phyloP scores from a whole-genome alignment of 164 flowering plant genomes.

The Vitis labrusca region DNA sequence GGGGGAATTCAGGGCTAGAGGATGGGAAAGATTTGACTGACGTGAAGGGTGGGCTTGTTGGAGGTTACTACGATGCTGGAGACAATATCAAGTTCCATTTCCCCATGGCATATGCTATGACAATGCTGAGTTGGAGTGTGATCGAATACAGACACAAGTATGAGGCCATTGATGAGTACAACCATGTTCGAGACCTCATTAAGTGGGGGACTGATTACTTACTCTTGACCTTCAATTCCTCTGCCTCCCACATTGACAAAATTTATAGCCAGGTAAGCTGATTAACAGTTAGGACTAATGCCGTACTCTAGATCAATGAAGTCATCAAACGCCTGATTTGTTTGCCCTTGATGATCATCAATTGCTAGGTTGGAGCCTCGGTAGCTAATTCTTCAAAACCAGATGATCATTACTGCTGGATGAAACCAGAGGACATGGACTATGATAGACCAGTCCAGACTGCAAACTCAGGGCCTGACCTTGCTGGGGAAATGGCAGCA shows the following conservation, averaged over 20 bases:
- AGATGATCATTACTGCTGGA: slow-evolving; percentile 76
- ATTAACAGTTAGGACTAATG: no score
- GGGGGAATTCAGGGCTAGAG: slow-evolving; percentile 65
- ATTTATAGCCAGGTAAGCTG: slow-evolving; percentile 55
- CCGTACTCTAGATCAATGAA: no score
- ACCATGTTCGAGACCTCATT: slow-evolving; percentile 68
- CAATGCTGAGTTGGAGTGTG: slow-evolving; percentile 86
- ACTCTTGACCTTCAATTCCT: slow-evolving; percentile 71
- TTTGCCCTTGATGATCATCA: neutral
- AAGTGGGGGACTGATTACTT: slow-evolving; percentile 94
- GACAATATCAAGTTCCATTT: slow-evolving; percentile 74
- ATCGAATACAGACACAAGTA: slow-evolving; percentile 78
- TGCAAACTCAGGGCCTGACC: slow-evolving; percentile 46
- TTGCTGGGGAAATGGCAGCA: slow-evolving; percentile 85
- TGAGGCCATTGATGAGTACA: slow-evolving; percentile 50
- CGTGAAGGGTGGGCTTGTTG: slow-evolving; percentile 59
- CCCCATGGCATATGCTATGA: slow-evolving; percentile 82
- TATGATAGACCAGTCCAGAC: slow-evolving; percentile 40
- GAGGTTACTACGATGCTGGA: slow-evolving; percentile 91
- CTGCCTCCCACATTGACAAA: slow-evolving; percentile 55
- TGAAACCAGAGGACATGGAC: slow-evolving; percentile 80
- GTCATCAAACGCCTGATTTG: neutral
- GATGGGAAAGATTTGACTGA: slow-evolving; percentile 56
- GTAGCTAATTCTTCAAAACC: slow-evolving; percentile 39
- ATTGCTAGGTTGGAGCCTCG: slow-evolving; percentile 56